Base-by-base conservation (phyloP, 1,139 yeast genomes). In the Suhomyces maxii region DNA sequence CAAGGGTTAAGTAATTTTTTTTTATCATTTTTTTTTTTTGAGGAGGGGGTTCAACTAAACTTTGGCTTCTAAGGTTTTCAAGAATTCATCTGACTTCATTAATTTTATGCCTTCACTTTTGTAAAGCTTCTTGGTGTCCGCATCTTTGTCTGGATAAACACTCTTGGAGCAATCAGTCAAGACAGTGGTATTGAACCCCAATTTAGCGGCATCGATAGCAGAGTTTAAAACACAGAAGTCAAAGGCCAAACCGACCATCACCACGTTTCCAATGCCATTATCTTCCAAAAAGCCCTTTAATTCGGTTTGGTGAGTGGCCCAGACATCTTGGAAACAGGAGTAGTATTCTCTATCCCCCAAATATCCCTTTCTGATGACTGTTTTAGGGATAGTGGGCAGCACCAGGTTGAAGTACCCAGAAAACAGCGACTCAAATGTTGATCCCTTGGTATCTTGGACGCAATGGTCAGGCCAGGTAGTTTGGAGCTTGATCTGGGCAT, bases 381-480 rank as follows among this genome's bases (percentile, higher is more conserved):
- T 56, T 38, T 63, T 64, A 1, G 78, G 74, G 7, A 63, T 53
- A 6, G 14, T 33, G 1, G 56, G 54, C 28, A 52, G 52, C 12
- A 67, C 40, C 42, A 49, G 51, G 13, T 64, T 61, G 50, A 71
- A 71, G 2, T 46, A 47, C 6, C 57, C 52, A 28, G 55, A 45
- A 44, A 73, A 72, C 47, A 69, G 78, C 0, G 67, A 60, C 2
- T 89, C 89, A 42, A 89, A 71, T 41, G 77, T 72, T 0, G 93
- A 76, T 0, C 98, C 98, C 8, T 56, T 44, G 0, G 89, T 73
- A 44, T 75, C 72, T 57, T 89, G 93, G 4, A 91, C 79, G 61
- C 97, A 91, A 62, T 91, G 98, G 48, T 79, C 93, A 0, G 98
- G 97, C 98, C 98, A 91, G 3, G 89, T 74, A 0, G 73, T 71